Base-by-base conservation (phyloP, 176 grass and related monocot species). In the Pontederia crassipes region DNA sequence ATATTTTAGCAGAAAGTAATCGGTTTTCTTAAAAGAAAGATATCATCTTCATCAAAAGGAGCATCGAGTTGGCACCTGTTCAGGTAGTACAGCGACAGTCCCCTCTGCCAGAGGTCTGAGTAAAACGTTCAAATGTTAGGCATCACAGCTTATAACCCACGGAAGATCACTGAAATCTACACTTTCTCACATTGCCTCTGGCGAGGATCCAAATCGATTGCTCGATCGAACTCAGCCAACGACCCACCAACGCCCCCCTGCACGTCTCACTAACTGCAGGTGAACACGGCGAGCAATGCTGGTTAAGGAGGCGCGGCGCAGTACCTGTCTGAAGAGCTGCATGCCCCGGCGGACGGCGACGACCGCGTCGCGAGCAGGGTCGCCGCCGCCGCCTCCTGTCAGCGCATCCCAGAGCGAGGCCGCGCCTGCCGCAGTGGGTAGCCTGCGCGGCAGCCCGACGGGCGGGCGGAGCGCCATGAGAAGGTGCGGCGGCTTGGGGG, bases 61-160 rank as follows among this genome's bases (percentile, higher is more conserved):
- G 32, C 6, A 40, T 40, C 2, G 6, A 40, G 32, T 3, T 40
- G 26, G 20, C 79, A 87, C 83, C 77, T 82, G 35, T 95, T 75
- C 58, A 84, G 59, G 68, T 95, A 95, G 66, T 95, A 95, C 12
- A 96, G 56, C 24, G 91, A 90, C 26, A 96, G 68, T 3, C 86
- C 91, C 62, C 86, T 77, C 28, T 96, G 86, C 91, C 91, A 96
- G 57, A 96, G 83, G 76, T 96, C 91, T 96, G 75, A 29, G 80
- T 59, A 6, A 53, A 18, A 7, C 32, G 32, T 40, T 40, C 32
- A 40, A 77, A 16, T 57, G 50, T 54, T 18, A 32, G n/a, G n/a
- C 51, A 29, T 52, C 15, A 57, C 66, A 74, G 66, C 46, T 8
- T 71, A 61, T 18, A 58, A 55, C 16, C 46, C 55, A 11, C 9